Evolutionary conservation across 495 filamentous ascomycete genomes (phyloP).

Genomic region (Melanomma pulvis-pyrius): DNA sequence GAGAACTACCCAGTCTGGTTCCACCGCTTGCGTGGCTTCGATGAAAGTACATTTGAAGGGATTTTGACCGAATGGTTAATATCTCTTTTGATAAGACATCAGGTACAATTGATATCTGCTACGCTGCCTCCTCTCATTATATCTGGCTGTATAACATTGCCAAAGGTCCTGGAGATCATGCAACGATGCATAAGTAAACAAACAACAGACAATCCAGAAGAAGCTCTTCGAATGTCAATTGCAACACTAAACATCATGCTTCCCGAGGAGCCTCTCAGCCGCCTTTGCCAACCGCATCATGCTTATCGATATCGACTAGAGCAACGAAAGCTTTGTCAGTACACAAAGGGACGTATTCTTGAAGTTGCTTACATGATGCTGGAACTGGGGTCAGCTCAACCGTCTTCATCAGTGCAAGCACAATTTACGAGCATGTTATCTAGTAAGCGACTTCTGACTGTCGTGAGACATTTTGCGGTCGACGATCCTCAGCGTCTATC

Average conservation of each 20-base stretch:
- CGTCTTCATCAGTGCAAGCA: neutral
- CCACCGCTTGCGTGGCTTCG: constrained; percentile 42
- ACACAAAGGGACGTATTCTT: constrained; percentile 9
- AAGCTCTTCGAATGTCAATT: constrained; percentile 8
- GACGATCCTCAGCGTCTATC: constrained; percentile 7
- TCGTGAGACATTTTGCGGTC: constrained; percentile 13
- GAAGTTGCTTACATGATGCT: constrained; percentile 1
- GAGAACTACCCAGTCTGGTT: constrained; percentile 40
- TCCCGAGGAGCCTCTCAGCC: constrained; percentile 7
- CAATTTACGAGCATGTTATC: constrained; percentile 15
- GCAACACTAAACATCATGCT: constrained; percentile 20
- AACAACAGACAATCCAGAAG: neutral
- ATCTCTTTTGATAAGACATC: constrained; percentile 17
- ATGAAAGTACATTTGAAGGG: constrained; percentile 41
- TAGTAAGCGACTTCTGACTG: constrained; percentile 9
- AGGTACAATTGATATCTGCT: neutral
- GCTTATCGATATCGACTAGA: constrained; percentile 33
- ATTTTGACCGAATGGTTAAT: constrained; percentile 37
- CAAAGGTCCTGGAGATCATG: constrained; percentile 5
- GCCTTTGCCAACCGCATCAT: constrained; percentile 17
- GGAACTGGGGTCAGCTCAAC: neutral
- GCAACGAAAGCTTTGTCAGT: constrained; percentile 28
- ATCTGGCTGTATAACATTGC: constrained; percentile 31
- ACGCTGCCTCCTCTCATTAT: constrained; percentile 35
- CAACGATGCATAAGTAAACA: constrained; percentile 11